Percentiles rank a stretch among this genome's conserved stretches.
These are phyloP conservation scores for Pleochaeta shiraiana DNA, from an alignment of 2,329 filamentous ascomycete genomes.

Conservation along the genomic window DNA sequence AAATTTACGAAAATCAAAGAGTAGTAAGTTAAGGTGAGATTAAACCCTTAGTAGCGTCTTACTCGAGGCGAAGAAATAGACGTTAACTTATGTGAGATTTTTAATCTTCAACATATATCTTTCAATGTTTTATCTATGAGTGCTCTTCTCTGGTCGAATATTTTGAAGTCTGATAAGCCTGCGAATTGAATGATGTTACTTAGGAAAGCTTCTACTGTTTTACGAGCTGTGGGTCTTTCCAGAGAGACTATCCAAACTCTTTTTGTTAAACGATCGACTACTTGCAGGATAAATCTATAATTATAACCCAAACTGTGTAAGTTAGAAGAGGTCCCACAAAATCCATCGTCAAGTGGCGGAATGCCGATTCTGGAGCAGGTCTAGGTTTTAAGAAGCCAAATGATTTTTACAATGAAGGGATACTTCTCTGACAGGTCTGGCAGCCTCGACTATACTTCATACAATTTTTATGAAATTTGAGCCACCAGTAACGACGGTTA, in stretches of 20 bases:
- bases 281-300: not conserved
- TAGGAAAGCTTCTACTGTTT: conserved; percentile 8
- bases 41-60: too few species aligned
- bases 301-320: not conserved
- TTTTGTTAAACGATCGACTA: not conserved
- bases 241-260: not conserved
- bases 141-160: not conserved
- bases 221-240: not conserved
- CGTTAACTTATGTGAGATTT: not conserved
- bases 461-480: not conserved
- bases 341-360: not conserved
- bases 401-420: not conserved
- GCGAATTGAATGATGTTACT: conserved; percentile 10
- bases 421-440: not conserved
- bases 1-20: too few species aligned
- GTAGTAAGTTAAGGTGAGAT: too few species aligned
- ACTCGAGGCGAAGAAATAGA: too few species aligned
- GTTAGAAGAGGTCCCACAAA: too few species aligned
- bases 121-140: not conserved
- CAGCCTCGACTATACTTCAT: not conserved
- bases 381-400: not conserved
- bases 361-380: not conserved
- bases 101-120: not conserved
- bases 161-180: not conserved
- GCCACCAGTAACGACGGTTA: not conserved